Conservation (phyloP, 768 basidiomycete genomes). For the Boletus tylopilopsis region DNA sequence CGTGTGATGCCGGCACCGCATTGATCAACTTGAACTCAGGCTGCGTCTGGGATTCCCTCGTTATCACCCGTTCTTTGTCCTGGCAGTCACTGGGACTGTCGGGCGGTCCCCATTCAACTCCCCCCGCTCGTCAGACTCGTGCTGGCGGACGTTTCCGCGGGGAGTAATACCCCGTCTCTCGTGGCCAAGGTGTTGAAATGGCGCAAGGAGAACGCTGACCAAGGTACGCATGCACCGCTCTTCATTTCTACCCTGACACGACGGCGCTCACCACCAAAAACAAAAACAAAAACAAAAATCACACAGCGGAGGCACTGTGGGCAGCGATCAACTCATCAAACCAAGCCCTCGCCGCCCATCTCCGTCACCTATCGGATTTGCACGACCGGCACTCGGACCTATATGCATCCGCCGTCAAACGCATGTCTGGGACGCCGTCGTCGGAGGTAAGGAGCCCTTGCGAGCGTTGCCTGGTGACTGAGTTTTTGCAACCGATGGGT, state of each 20-base stretch:
- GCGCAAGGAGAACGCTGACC: slow-evolving; percentile 60
- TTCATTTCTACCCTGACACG: background rate
- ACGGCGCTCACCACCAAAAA: background rate
- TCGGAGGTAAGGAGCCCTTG: slow-evolving; percentile 40
- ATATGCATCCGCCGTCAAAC: slow-evolving; percentile 59
- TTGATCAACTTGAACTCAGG: slow-evolving; percentile 9
- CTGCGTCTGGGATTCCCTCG: slow-evolving; percentile 5
- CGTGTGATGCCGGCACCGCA: background rate
- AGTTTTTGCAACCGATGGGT: background rate
- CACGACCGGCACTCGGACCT: slow-evolving; percentile 42
- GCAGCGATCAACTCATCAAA: slow-evolving; percentile 59
- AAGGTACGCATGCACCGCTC: slow-evolving; percentile 39
- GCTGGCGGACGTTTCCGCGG: slow-evolving; percentile 94
- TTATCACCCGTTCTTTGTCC: slow-evolving; percentile 63
- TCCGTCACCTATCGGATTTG: slow-evolving; percentile 49
- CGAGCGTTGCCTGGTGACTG: background rate
- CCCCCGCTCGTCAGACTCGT: slow-evolving; percentile 82
- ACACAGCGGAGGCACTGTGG: slow-evolving; percentile 63
- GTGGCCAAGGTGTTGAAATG: slow-evolving; percentile 90
- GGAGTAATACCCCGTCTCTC: slow-evolving; percentile 92
- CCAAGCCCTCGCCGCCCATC: slow-evolving; percentile 49
- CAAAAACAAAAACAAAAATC: too few relatives aligned
- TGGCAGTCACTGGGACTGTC: slow-evolving; percentile 61
- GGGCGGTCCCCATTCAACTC: slow-evolving; percentile 66
- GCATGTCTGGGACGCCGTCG: slow-evolving; percentile 56